These are phyloP conservation scores for Raphanus hybrid DNA, from an alignment of 441 rosid genomes.

Conservation along the genomic window DNA sequence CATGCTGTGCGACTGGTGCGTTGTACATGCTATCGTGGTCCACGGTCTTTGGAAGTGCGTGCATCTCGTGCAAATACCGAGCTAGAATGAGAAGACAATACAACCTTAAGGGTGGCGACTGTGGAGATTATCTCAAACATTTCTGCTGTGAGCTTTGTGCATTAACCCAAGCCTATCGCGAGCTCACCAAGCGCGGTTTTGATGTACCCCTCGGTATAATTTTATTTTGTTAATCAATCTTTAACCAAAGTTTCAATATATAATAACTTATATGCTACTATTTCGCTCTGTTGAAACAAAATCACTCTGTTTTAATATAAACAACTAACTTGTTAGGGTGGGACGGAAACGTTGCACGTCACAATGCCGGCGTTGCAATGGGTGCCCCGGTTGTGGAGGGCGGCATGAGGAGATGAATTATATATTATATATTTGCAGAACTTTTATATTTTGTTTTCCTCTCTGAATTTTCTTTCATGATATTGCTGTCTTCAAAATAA, in stretches of 20 bases:
- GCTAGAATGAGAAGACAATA: neutral
- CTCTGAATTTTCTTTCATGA: neutral
- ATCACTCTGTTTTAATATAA: neutral
- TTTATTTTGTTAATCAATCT: neutral
- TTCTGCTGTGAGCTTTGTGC: slow-evolving; percentile 53
- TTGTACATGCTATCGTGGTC: too few relatives aligned
- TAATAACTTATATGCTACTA: neutral
- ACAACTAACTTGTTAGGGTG: slow-evolving; percentile 14
- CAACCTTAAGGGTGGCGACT: slow-evolving; percentile 32
- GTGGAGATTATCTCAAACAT: slow-evolving; percentile 44
- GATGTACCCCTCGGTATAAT: slow-evolving; percentile 47
- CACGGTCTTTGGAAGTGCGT: too few relatives aligned
- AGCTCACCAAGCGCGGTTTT: slow-evolving; percentile 54
- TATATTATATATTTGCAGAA: neutral
- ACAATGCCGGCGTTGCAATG: slow-evolving; percentile 10
- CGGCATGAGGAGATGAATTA: slow-evolving; percentile 26
- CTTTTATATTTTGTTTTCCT: neutral
- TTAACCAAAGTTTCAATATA: neutral
- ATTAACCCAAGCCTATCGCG: slow-evolving; percentile 50
- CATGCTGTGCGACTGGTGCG: too few relatives aligned
- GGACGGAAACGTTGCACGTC: slow-evolving; percentile 25
- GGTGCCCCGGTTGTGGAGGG: slow-evolving; percentile 22
- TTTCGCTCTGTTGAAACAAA: neutral
- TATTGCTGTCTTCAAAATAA: neutral
- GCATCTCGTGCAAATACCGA: too few relatives aligned